Evolutionary conservation across 352 stramenopile species (phyloP).

Genomic region (Phytopythium sindhum): DNA sequence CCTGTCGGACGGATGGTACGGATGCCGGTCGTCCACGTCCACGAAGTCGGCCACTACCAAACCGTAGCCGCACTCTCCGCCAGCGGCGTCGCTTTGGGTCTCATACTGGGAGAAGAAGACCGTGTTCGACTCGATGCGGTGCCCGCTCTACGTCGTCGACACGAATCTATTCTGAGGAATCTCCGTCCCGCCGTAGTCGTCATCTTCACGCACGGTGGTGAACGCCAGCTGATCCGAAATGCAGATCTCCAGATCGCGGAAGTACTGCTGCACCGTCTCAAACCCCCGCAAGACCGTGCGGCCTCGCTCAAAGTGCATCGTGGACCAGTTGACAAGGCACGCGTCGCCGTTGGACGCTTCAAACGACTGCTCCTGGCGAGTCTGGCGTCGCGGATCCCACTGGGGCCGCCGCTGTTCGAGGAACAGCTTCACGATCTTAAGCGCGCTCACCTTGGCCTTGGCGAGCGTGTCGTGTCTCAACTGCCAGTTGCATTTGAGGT

Average conservation of each 20-base stretch:
- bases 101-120: conserved; percentile 14
- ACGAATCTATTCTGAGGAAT: conserved; percentile 22
- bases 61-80: conserved; percentile 15
- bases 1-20: conserved; percentile 21
- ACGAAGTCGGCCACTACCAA: conserved; percentile 34
- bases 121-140: conserved; percentile 16
- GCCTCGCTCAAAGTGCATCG: conserved; percentile 24
- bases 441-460: conserved; percentile 20
- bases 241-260: conserved; percentile 21
- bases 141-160: neutral
- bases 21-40: conserved; percentile 28
- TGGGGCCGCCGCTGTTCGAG: conserved; percentile 26
- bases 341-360: conserved; percentile 20
- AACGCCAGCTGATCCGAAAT: conserved; percentile 25
- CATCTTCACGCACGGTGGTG: conserved; percentile 22
- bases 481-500: conserved; percentile 13
- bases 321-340: conserved; percentile 11
- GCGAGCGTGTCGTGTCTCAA: conserved; percentile 19
- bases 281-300: conserved; percentile 19
- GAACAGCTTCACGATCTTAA: conserved; percentile 22
- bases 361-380: conserved; percentile 8
- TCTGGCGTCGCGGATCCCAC: conserved; percentile 11
- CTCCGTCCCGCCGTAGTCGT: conserved; percentile 13
- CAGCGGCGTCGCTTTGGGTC: neutral
- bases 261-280: conserved; percentile 14